phyloP scores from a whole-genome alignment of 768 basidiomycete genomes.

The Pleurotus ostreatus region DNA sequence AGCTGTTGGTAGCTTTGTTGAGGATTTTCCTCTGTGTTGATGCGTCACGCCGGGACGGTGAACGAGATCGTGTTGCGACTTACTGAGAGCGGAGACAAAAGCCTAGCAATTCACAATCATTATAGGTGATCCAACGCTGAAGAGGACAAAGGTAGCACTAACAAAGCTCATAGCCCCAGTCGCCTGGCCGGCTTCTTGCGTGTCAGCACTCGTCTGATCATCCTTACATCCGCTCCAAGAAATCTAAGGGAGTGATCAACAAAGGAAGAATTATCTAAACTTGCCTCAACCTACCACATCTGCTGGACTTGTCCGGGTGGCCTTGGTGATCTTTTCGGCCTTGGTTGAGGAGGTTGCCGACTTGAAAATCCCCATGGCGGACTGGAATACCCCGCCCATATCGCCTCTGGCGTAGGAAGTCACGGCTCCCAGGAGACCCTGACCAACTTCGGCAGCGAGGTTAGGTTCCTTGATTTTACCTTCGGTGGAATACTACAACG shows the following conservation, averaged over 20 bases:
- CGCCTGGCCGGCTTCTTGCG: conserved; percentile 58
- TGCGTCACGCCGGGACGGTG: neutral
- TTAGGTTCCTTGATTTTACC: conserved; percentile 96
- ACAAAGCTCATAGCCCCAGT: conserved; percentile 83
- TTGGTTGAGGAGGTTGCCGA: conserved; percentile 65
- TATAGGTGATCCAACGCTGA: neutral
- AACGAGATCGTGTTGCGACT: conserved; percentile 13
- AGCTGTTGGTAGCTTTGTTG: conserved; percentile 52
- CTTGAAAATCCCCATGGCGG: conserved; percentile 72
- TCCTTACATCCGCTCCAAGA: conserved; percentile 82
- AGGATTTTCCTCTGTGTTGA: conserved; percentile 33
- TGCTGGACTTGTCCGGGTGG: conserved; percentile 75
- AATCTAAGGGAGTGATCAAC: conserved; percentile 39
- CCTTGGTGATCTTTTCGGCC: conserved; percentile 56
- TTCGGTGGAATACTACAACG: conserved; percentile 83
- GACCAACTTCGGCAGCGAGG: conserved; percentile 79
- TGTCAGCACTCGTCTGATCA: conserved; percentile 78
- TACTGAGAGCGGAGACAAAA: conserved; percentile 55
- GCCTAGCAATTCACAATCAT: conserved; percentile 30
- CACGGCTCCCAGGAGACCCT: conserved; percentile 77
- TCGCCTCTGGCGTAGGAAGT: conserved; percentile 77
- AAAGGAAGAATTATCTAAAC: neutral
- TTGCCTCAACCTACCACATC: conserved; percentile 65
- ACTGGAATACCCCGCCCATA: conserved; percentile 70
- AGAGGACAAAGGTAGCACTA: conserved; percentile 19